A percentile compares a stretch with the other conserved stretches of the same genome.
Evolutionary conservation across 257 asterid species (phyloP).

Genomic region (Plantago major): DNA sequence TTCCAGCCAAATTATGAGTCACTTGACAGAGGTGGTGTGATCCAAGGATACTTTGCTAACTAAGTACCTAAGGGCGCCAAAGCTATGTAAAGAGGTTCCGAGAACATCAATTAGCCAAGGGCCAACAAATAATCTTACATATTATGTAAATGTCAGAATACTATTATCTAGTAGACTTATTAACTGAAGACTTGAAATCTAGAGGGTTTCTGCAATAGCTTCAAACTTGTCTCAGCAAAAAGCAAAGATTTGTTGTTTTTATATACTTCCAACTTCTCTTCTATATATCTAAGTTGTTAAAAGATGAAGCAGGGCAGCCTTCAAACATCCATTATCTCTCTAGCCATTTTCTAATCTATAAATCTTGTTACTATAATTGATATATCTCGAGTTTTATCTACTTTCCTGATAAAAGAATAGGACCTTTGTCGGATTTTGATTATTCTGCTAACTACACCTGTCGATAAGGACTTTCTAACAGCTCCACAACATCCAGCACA

Average conservation of each 20-base stretch:
- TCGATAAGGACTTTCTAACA: neutral
- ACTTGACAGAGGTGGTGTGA: conserved; percentile 67
- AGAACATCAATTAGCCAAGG: too few relatives aligned
- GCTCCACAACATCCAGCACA: neutral
- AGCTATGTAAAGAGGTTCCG: neutral
- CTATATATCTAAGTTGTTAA: too few relatives aligned
- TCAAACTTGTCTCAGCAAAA: too few relatives aligned
- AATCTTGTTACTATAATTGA: too few relatives aligned
- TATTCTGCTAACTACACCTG: neutral
- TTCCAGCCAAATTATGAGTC: conserved; percentile 72
- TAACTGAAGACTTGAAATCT: neutral
- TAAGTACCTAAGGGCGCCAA: conserved; percentile 10
- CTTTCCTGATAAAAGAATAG: neutral
- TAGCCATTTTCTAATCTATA: too few relatives aligned
- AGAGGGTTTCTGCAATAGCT: neutral
- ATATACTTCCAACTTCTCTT: neutral
- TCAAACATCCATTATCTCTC: too few relatives aligned
- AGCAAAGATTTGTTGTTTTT: neutral
- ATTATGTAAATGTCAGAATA: neutral
- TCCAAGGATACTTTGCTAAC: conserved; percentile 55
- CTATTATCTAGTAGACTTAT: neutral
- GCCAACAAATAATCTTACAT: neutral
- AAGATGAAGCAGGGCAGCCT: too few relatives aligned
- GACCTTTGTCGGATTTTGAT: neutral
- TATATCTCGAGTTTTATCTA: too few relatives aligned